Conservation (phyloP, 257 asterid species). For the Nicotiana paniculata region DNA sequence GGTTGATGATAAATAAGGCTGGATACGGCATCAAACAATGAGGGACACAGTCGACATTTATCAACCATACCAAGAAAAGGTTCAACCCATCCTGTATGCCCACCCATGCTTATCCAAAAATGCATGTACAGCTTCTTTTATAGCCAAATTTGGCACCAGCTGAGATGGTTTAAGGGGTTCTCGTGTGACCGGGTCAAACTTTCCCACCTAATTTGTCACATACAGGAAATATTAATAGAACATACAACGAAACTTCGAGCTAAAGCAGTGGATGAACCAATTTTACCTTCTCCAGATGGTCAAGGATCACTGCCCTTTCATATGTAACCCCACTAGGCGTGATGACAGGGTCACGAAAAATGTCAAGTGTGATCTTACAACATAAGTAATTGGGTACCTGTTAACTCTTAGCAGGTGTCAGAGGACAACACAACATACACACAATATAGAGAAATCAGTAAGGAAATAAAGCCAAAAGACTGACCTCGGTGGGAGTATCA, state of each 20-base stretch:
- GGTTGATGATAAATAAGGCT: background rate
- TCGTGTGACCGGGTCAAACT: slow-evolving; percentile 77
- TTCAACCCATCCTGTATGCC: slow-evolving; percentile 66
- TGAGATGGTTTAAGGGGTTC: slow-evolving; percentile 52
- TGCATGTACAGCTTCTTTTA: slow-evolving; percentile 82
- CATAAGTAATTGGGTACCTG: slow-evolving; percentile 88
- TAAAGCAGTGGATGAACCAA: background rate
- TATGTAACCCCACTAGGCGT: slow-evolving; percentile 88
- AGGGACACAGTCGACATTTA: background rate
- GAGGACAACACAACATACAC: background rate
- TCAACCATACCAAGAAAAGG: background rate
- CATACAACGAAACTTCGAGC: background rate
- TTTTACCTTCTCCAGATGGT: slow-evolving; percentile 64
- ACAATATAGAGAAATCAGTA: background rate
- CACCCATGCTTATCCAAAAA: slow-evolving; percentile 65
- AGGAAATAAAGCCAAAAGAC: slow-evolving; percentile 6
- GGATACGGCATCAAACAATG: background rate
- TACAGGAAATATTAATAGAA: slow-evolving; percentile 8
- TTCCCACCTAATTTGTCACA: slow-evolving; percentile 53
- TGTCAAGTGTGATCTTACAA: slow-evolving; percentile 74
- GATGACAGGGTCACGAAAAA: slow-evolving; percentile 89
- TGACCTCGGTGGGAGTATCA: slow-evolving; percentile 64
- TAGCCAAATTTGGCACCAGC: slow-evolving; percentile 74
- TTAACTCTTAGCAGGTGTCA: slow-evolving; percentile 14
- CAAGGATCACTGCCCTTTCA: slow-evolving; percentile 78